These are phyloP conservation scores for Pseudomonodictys pantanalensis DNA, from an alignment of 495 filamentous ascomycete genomes.

Conservation along the genomic window DNA sequence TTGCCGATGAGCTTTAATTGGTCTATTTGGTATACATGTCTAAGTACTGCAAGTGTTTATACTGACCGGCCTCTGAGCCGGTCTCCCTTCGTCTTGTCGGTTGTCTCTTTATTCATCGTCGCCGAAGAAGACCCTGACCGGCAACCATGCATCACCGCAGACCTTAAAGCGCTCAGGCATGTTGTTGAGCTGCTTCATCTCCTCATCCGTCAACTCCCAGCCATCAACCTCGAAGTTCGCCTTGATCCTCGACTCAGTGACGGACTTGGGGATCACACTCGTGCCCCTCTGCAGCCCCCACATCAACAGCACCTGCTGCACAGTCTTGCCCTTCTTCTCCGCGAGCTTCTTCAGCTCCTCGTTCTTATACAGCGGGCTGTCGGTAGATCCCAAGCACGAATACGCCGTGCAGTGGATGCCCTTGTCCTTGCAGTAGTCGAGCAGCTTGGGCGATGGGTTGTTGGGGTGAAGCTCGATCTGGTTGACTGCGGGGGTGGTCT, in stretches of 20 bases:
- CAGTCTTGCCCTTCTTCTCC: slow-evolving; percentile 39
- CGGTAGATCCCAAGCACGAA: slow-evolving; percentile 44
- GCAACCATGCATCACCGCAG: slow-evolving; percentile 44
- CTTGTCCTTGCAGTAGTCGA: slow-evolving; percentile 57
- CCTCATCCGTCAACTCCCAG: slow-evolving; percentile 40
- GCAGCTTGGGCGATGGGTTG: slow-evolving; percentile 60
- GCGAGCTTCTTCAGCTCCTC: slow-evolving; percentile 39
- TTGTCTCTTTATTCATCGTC: slow-evolving; percentile 63
- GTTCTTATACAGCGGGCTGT: slow-evolving; percentile 43
- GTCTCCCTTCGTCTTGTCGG: not conserved
- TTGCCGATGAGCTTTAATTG: too few species aligned
- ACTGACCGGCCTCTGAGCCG: too few species aligned
- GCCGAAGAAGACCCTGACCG: slow-evolving; percentile 78
- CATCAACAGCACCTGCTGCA: slow-evolving; percentile 41
- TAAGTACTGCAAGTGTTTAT: too few species aligned
- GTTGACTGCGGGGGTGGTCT: slow-evolving; percentile 78
- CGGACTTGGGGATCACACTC: slow-evolving; percentile 44
- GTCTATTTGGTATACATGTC: too few species aligned
- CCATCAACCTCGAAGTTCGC: slow-evolving; percentile 44
- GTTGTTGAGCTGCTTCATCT: slow-evolving; percentile 38
- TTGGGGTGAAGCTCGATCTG: slow-evolving; percentile 64
- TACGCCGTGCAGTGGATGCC: slow-evolving; percentile 46
- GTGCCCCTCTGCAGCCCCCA: slow-evolving; percentile 46
- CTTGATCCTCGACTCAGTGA: slow-evolving; percentile 41
- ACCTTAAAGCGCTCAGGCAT: slow-evolving; percentile 46